A percentile compares a stretch with the other conserved stretches of the same genome.
phyloP scores from a whole-genome alignment of 768 basidiomycete genomes.

The Tulasnella sp. region DNA sequence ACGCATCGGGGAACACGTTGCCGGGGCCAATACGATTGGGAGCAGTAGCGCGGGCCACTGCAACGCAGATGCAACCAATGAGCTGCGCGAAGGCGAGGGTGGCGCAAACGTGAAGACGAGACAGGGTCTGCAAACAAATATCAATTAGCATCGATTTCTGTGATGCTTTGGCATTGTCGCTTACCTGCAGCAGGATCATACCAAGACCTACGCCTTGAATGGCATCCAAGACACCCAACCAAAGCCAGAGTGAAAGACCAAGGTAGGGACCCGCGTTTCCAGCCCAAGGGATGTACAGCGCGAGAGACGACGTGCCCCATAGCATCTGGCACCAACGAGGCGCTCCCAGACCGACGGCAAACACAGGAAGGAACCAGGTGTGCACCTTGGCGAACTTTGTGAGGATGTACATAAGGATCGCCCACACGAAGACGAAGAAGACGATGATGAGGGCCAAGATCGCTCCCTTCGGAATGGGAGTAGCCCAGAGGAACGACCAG shows the following conservation, averaged over 20 bases:
- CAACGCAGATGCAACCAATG: slow-evolving; percentile 82
- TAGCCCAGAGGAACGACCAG: slow-evolving; percentile 89
- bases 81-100: slow-evolving; percentile 86
- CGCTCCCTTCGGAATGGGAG: slow-evolving; percentile 70
- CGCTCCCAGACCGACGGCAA: slow-evolving; percentile 88
- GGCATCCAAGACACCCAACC: slow-evolving; percentile 90
- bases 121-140: slow-evolving; percentile 48
- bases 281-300: slow-evolving; percentile 89
- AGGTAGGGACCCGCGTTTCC: slow-evolving; percentile 77
- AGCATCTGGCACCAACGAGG: slow-evolving; percentile 97
- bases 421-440: slow-evolving; percentile 90
- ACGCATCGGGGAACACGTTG: slow-evolving; percentile 84
- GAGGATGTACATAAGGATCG: slow-evolving; percentile 53
- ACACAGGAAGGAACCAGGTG: slow-evolving; percentile 90
- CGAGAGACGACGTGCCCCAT: slow-evolving; percentile 92
- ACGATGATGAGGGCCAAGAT: slow-evolving; percentile 64
- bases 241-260: slow-evolving; percentile 83
- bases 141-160: neutral
- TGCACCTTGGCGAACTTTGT: slow-evolving; percentile 87
- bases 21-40: slow-evolving; percentile 83
- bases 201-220: slow-evolving; percentile 90
- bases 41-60: slow-evolving; percentile 84
- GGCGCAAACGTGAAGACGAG: slow-evolving; percentile 87
- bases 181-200: slow-evolving; percentile 69
- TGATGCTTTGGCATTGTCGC: neutral